phyloP scores from a whole-genome alignment of 2,329 filamentous ascomycete genomes.

The Penicillium verrucosum region DNA sequence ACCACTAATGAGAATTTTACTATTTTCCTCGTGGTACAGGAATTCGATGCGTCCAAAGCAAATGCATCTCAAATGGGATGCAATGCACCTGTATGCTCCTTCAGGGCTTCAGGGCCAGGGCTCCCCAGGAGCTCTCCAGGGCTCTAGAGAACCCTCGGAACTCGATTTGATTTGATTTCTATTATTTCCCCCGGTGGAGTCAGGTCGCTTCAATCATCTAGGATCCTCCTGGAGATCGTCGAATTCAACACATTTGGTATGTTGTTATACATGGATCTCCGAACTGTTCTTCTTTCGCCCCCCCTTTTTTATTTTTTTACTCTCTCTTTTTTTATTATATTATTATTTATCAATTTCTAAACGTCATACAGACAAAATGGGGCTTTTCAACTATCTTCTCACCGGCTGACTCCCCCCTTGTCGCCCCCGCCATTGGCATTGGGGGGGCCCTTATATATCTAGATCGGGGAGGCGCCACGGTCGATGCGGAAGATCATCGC shows the following conservation, averaged over 20 bases:
- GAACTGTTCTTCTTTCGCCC: conserved; percentile 6
- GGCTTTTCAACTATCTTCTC: conserved; percentile 2
- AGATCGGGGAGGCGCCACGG: conserved; percentile 12
- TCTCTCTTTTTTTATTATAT: not conserved
- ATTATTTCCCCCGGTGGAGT: conserved; percentile 2
- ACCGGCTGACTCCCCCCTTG: conserved; percentile 8
- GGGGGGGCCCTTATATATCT: conserved; percentile 17
- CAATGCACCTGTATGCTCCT: conserved; percentile 8
- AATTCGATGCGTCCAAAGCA: conserved; percentile 10
- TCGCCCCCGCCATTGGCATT: conserved; percentile 19
- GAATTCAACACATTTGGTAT: not conserved
- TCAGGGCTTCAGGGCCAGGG: not conserved
- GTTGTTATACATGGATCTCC: conserved; percentile 12
- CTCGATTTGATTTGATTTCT: not conserved
- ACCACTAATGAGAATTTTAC: conserved; percentile 7
- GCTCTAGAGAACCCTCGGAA: no score
- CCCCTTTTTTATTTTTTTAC: not conserved
- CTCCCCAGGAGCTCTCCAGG: no score
- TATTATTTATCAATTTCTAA: conserved; percentile 1
- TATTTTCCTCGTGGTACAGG: conserved; percentile 12
- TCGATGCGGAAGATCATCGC: conserved; percentile 26
- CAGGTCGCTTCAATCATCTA: conserved; percentile 14
- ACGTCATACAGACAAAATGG: conserved; percentile 7
- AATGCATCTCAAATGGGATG: conserved; percentile 6
- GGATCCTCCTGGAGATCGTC: conserved; percentile 17